Conservation (phyloP, 2,329 filamentous ascomycete genomes). For the Colletotrichum spinosum region DNA sequence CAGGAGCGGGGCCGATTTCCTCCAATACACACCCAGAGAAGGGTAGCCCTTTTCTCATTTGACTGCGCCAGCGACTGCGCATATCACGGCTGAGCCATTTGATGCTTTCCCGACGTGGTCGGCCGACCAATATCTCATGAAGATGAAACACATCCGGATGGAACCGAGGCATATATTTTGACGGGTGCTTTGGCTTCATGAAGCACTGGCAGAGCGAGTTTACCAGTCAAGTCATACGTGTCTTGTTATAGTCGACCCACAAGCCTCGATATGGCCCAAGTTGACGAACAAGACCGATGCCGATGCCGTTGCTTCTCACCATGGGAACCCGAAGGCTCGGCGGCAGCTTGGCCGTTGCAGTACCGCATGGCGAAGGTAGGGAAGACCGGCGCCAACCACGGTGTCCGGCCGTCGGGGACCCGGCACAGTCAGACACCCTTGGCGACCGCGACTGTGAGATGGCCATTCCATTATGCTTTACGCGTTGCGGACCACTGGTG, state of each 20-base stretch:
- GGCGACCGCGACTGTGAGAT: background rate
- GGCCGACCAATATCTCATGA: background rate
- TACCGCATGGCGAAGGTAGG: constrained; percentile 13
- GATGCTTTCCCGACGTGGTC: background rate
- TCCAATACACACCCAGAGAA: constrained; percentile 12
- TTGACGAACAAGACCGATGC: too few relatives aligned
- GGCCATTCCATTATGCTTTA: too few relatives aligned
- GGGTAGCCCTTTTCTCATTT: constrained; percentile 3
- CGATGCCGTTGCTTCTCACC: background rate
- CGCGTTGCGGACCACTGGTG: too few relatives aligned
- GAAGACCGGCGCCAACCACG: constrained; percentile 6
- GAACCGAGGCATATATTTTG: constrained; percentile 1
- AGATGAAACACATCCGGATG: background rate
- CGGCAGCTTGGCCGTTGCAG: constrained; percentile 18
- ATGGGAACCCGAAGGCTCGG: constrained; percentile 9
- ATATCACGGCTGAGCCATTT: constrained; percentile 2
- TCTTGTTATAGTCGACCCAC: too few relatives aligned
- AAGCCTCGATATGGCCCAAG: too few relatives aligned
- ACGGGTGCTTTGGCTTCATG: background rate
- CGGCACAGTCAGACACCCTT: constrained; percentile 21
- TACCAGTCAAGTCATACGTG: too few relatives aligned
- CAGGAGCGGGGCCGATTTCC: constrained; percentile 25
- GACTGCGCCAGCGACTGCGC: background rate
- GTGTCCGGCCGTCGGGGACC: constrained; percentile 22
- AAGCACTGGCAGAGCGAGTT: too few relatives aligned